Base-by-base conservation (phyloP, 768 basidiomycete species). In the Trametes cubensis region DNA sequence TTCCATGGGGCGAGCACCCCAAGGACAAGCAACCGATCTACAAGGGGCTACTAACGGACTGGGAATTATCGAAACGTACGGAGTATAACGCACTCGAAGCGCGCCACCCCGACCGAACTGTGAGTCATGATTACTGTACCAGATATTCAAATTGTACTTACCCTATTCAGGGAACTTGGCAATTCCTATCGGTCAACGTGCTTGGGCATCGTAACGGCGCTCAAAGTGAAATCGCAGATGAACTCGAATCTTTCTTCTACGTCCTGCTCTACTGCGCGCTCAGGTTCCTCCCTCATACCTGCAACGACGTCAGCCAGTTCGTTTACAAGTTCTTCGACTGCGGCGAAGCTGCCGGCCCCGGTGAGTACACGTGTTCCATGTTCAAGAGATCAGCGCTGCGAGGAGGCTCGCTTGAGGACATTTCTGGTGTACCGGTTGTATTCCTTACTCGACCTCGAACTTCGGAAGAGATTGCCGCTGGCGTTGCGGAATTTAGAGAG, bases 231-330 rank as follows among this genome's bases (percentile, higher is more conserved):
- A 18, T 67, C 8, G 30, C 64, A 1, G 68, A 69, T 39, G 68
- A 69, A 34, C 51, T 69, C 4, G 69, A 70, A 40, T 62, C 66
- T 0, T 66, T 70, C 42, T 23, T 66, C 11, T 55, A 67, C 30
- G 34, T 61, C 45, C 34, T 62, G 13, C 30, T 62, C 21, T 57
- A 52, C n/a, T 53, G 34, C 25, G 55, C 61, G 17, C 15, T 62
- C 25, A 49, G 61, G 3, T 58, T 20, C 44, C 44, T 62, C 7
- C 30, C 23, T 21, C 49, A 62, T 48, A 57, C 49, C 30, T 56
- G 39, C 41, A 8, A 26, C 7, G 6, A 51, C 40, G 49, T 62
- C 15, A 21, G 20, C 0, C 5, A 30, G 10, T 56, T 62, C 48
- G 45, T 62, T 30, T 7, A 50, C 48, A 15, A 7, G 1, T 51